Base-by-base conservation (phyloP, 1,284 basidiomycete genomes). In the Sporisorium reilianum region DNA sequence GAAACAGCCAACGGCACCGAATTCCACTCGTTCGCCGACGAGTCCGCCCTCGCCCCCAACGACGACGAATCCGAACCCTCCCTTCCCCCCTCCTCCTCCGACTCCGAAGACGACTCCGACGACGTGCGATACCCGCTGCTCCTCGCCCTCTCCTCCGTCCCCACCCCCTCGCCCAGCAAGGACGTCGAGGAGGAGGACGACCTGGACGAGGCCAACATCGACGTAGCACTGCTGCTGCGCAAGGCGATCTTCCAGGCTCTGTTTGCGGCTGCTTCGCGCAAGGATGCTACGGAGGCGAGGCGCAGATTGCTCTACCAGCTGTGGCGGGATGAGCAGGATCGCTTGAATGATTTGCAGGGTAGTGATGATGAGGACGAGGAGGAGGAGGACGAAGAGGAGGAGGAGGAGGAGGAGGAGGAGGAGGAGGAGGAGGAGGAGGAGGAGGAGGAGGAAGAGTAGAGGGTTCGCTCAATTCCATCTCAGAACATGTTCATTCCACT, bases 231-330 rank as follows among this genome's bases (percentile, higher is more conserved):
- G 0, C 68, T 84, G 16, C 80, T 95, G 55, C 89, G 89, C 69
- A 88, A 88, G 64, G 87, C 86, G 28, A 74, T 96, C 12, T 85
- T 95, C 67, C 87, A 88, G 75, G 87, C 85, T 23, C 78, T 95
- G 58, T 95, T 96, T 81, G 89, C 90, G 30, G 87, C 90, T 44
- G 94, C 94, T 14, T 91, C 92, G 71, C 87, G 89, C 50, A 88
- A 90, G 64, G 89, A 90, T 41, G 91, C 92, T 28, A 89, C 90
- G 70, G 92, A 93, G 72, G 86, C 90, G 2, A 94, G 92, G 84
- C 88, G 95, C 75, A 87, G 92, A 84, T 91, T 90, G 85, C 88
- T 97, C 85, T 96, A 95, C 84, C 88, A 88, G 10, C 85, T 95
- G 26, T 96, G 93, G 89, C 90, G 91, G 78, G 85, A 84, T 46